Base-by-base conservation (phyloP, 345 rosid species). In the Heritiera fomes region DNA sequence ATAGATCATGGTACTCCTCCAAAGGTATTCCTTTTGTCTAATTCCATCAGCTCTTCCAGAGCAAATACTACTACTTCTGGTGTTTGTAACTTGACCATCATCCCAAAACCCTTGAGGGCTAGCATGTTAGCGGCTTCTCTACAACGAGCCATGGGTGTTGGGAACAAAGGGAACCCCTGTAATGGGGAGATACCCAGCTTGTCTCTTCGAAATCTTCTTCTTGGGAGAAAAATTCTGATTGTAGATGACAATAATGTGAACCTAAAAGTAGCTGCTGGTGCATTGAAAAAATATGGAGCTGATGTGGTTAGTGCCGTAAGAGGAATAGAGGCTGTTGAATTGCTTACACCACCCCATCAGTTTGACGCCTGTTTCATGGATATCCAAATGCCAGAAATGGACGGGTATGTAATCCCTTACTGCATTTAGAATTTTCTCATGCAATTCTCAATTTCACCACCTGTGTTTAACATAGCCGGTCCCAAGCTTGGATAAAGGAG, bases 341-440 rank as follows among this genome's bases (percentile, higher is more conserved):
- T 88, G 80, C 97, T 95, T 28, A 77, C 71, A 74, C 94, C 95
- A 61, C 97, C 94, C 2, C 98, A 95, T 67, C 49, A 82, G 49
- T 95, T 93, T 79, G 94, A 95, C 83, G 98, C 98, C 38, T 95
- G 98, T 87, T 95, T 93, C 89, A 95, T 95, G 98, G 98, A 95
- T 83, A 90, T 93, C 80, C 98, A 95, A 79, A 95, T 95, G 98
- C 98, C 98, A 45, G 90, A 85, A 86, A 93, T 93, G 98, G 98
- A 95, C 75, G 99, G 99, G 99, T 95, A 93, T 77, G 88, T 71
- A 40, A 55, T 55, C 2, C 30, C 43, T 46, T 60, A 47, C 14
- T 71, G 61, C 50, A 32, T 77, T 67, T 68, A n/a, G 15, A 45
- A 13, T 38, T 61, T 64, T 75, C 47, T 8, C 41, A 41, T 76